A percentile compares a stretch with the other conserved stretches of the same genome.
These are phyloP conservation scores for Calonectria henricotiae DNA, from an alignment of 2,329 filamentous ascomycete species.

Conservation along the genomic window DNA sequence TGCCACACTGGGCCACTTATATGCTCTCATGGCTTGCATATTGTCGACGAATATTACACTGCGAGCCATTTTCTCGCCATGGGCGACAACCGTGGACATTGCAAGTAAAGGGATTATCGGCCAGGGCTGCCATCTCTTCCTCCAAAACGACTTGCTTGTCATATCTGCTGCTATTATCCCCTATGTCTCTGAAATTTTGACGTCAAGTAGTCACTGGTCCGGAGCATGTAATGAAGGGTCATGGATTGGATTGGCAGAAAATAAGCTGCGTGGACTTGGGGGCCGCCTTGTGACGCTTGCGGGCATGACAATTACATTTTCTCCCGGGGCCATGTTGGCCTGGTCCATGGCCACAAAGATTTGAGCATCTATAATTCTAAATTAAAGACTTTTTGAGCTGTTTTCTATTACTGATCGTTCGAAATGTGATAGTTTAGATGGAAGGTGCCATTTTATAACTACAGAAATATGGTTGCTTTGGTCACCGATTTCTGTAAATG, in stretches of 20 bases:
- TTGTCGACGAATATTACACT: not conserved
- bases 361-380: not conserved
- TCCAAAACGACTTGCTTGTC: not conserved
- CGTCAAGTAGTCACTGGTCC: not conserved
- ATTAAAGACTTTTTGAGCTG: not conserved
- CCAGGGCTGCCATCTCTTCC: not conserved
- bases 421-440: not conserved
- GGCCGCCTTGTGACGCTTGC: not conserved
- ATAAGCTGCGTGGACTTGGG: not conserved
- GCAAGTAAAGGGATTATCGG: not conserved
- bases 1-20: not conserved
- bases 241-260: not conserved
- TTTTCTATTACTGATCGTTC: not conserved
- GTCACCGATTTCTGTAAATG: not conserved
- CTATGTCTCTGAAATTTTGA: not conserved
- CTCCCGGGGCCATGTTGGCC: not conserved
- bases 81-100: not conserved
- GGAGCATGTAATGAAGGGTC: not conserved
- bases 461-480: not conserved
- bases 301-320: not conserved
- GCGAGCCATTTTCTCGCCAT: not conserved
- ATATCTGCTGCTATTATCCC: not conserved
- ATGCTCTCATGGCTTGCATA: not conserved
- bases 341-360: not conserved
- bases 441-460: not conserved